Evolutionary conservation across 2,329 filamentous ascomycete species (phyloP).

Genomic region (Rutstroemia sp.): DNA sequence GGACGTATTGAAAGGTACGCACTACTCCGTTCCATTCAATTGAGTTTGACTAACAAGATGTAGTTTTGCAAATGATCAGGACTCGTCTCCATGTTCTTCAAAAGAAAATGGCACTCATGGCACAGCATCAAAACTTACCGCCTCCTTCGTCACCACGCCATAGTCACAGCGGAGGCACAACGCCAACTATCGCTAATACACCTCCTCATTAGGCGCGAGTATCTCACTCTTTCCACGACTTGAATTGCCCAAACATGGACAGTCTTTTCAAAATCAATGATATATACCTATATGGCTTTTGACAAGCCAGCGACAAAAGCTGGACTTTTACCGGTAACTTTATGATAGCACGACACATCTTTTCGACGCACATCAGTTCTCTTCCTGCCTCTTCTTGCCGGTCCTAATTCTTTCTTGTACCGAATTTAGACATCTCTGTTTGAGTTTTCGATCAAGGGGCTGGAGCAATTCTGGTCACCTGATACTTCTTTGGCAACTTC

Average conservation of each 20-base stretch:
- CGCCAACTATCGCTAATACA: constrained; percentile 27
- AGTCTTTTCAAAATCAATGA: no score
- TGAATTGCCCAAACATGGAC: no score
- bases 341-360: constrained; percentile 2
- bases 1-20: constrained; percentile 64
- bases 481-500: no score
- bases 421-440: no score
- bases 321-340: neutral
- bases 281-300: no score
- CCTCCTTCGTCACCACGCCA: constrained; percentile 25
- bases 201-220: constrained; percentile 20
- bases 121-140: constrained; percentile 33
- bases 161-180: constrained; percentile 27
- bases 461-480: no score
- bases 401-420: neutral
- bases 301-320: neutral
- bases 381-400: neutral
- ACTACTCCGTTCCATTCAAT: no score
- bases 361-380: constrained; percentile 1
- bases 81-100: constrained; percentile 47
- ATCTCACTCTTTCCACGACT: no score
- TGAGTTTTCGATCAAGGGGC: no score
- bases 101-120: constrained; percentile 56
- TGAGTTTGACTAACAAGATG: constrained; percentile 13
- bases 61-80: constrained; percentile 58